Base-by-base conservation (phyloP, 2,329 filamentous ascomycete species). In the Annulohypoxylon truncatum region DNA sequence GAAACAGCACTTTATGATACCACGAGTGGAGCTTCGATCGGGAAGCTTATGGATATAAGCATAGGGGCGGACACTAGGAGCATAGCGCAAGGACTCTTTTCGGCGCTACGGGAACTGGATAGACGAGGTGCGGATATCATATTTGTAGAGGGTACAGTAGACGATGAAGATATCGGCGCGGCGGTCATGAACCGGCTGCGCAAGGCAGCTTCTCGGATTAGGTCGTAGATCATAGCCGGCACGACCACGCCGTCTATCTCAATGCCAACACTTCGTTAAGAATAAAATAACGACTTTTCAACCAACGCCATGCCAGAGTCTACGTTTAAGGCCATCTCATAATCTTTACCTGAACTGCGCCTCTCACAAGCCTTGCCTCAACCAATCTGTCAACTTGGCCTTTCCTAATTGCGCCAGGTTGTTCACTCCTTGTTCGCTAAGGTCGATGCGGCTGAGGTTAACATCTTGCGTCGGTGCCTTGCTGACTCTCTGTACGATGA, bases 331-430 rank as follows among this genome's bases (percentile, higher is more conserved):
- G 44, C 58, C 54, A 62, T 62, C 35, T 69, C 61, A 55, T 68
- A 22, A 53, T 42, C 47, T 35, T 70, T 65, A 62, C 44, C 44
- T 44, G 26, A 60, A 59, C 40, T 56, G 53, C 47, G 33, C 68
- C 62, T 61, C 64, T 84, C 81, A 93, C 79, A 94, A 80, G 18
- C 92, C 92, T 80, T 96, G 93, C 78, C 95, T 89, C 85, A 97
- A 85, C 86, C 94, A 91, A 82, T 97, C 94, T 46, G 93, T 92
- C 77, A 97, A 82, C 81, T 97, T 95, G 75, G 91, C 90, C 85
- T 96, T 96, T 78, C 94, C 95, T 79, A 97, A 91, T 79, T 97
- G 93, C 80, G 94, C 96, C 72, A 95, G 85, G 82, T 97, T 97
- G 81, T 97, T 90, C 79, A 98, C 89, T 53, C 95, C 95, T 81